Evolutionary conservation across 805 yeast genomes (phyloP), one percentile per base, ranked within the genome.

Genomic region (Candida sakaeoensis): DNA sequence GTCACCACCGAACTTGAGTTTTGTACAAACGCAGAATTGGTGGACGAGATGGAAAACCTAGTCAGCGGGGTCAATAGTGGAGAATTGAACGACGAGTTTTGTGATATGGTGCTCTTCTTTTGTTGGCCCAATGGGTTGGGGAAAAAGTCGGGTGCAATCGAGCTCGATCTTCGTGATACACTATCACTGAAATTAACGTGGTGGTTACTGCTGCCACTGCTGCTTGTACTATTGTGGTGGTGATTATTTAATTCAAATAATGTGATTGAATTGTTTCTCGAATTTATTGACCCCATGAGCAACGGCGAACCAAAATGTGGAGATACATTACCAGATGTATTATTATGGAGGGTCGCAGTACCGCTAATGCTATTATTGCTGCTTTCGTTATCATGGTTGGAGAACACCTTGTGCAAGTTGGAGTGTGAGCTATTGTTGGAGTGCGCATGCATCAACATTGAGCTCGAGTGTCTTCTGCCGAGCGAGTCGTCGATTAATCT

Each of bases 71-170:
- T 49, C 33, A 58, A 41, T 15, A 48, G 44, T 8, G 64, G 61
- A 24, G 61, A 57, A 46, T 55, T 56, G 44, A 58, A 57, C 5
- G 42, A 30, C 18, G 63, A 58, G 42, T 54, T 56, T 46, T 57
- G 62, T 12, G 64, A 55, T 3, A 55, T 33, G 34, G 53, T 60
- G 31, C 65, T 46, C 40, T 61, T 60, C 39, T 59, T 63, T 28
- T 28, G 17, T 5, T 33, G 22, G 14, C 22, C 26, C 35, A 60
- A 46, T 8, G 70, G 68, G 44, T 61, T 66, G 5, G 73, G 72
- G 54, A 67, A 68, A 37, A 65, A 54, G 42, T 70, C 75, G 7
- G 66, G 72, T 3, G 70, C 72, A 33, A 67, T 48, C 3, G 72
- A 64, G 6, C 73, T 65, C 39, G 73, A 60, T 48, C 75, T 57